A percentile compares a stretch with the other conserved stretches of the same genome.
These are phyloP conservation scores for Viola pubescens DNA, from an alignment of 441 rosid genomes.

Conservation along the genomic window DNA sequence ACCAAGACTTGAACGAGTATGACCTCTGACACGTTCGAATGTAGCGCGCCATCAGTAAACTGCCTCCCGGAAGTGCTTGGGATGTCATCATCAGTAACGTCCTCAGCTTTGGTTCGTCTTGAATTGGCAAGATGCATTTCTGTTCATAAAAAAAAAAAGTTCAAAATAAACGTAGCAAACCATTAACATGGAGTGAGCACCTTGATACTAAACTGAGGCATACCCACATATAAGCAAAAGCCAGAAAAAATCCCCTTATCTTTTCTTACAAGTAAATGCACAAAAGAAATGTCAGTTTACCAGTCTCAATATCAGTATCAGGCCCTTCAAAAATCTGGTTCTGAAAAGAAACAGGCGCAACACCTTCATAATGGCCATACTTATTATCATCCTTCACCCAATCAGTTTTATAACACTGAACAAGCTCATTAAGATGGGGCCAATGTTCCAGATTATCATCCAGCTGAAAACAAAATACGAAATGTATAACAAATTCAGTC, in stretches of 20 bases:
- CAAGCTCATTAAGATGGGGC: slow-evolving; percentile 90
- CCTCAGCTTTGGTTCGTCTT: slow-evolving; percentile 57
- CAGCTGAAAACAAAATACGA: slow-evolving; percentile 32
- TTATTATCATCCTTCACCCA: slow-evolving; percentile 94
- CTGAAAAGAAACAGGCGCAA: slow-evolving; percentile 54
- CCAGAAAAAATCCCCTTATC: not conserved
- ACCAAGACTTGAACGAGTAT: slow-evolving; percentile 11
- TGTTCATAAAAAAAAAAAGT: slow-evolving; percentile 20
- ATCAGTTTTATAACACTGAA: slow-evolving; percentile 79
- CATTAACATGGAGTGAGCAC: too few relatives aligned
- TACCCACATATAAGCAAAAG: too few relatives aligned
- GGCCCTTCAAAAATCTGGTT: slow-evolving; percentile 97
- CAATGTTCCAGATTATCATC: slow-evolving; percentile 93
- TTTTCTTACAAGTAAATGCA: not conserved
- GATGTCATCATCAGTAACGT: slow-evolving; percentile 53
- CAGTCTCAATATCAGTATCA: slow-evolving; percentile 94
- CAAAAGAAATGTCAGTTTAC: slow-evolving; percentile 22
- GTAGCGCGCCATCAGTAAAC: slow-evolving; percentile 36
- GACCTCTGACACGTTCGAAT: slow-evolving; percentile 52
- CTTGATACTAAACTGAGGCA: too few relatives aligned
- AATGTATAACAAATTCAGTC: not conserved
- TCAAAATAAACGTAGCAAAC: too few relatives aligned
- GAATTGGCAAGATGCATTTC: slow-evolving; percentile 78
- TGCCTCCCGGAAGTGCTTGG: slow-evolving; percentile 87
- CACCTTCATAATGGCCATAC: slow-evolving; percentile 81